Conservation (phyloP, 1,284 basidiomycete species). For the Salmacisia buchloeana region DNA sequence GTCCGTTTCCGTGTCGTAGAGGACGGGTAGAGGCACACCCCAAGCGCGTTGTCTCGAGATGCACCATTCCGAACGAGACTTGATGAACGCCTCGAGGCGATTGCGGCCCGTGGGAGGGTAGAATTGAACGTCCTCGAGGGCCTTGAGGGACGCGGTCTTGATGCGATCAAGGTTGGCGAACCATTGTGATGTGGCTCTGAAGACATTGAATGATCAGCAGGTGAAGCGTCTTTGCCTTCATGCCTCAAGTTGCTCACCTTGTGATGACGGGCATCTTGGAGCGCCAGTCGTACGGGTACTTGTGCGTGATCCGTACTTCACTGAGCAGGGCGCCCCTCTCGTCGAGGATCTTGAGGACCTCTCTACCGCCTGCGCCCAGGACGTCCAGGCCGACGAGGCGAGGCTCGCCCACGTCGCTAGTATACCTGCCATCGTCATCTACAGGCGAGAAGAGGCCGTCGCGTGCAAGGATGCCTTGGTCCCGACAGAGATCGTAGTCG, state of each 20-base stretch:
- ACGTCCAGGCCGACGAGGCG: slow-evolving; percentile 68
- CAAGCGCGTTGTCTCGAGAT: slow-evolving; percentile 96
- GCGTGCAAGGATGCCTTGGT: slow-evolving; percentile 22
- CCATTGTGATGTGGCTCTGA: slow-evolving; percentile 89
- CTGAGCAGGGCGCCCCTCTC: slow-evolving; percentile 61
- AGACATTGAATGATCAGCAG: neutral
- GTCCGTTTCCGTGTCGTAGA: slow-evolving; percentile 67
- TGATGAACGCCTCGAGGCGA: slow-evolving; percentile 77
- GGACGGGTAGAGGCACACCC: slow-evolving; percentile 93
- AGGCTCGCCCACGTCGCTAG: slow-evolving; percentile 39
- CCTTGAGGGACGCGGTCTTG: slow-evolving; percentile 68
- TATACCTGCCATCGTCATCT: slow-evolving; percentile 72
- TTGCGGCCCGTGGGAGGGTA: slow-evolving; percentile 57
- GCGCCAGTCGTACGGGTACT: slow-evolving; percentile 96
- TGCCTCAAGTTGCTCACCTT: slow-evolving; percentile 57
- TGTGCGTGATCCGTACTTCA: slow-evolving; percentile 69
- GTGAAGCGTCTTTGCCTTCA: neutral
- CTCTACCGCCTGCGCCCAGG: slow-evolving; percentile 65
- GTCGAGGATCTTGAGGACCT: slow-evolving; percentile 58
- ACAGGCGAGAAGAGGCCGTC: slow-evolving; percentile 55
- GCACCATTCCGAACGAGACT: slow-evolving; percentile 93
- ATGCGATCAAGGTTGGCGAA: slow-evolving; percentile 85
- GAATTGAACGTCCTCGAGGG: slow-evolving; percentile 71
- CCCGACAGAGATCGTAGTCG: slow-evolving; percentile 62
- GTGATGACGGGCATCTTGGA: slow-evolving; percentile 87